Evolutionary conservation across 1,139 yeast genomes (phyloP), one percentile per base, ranked within the genome.

Genomic region (Hanseniaspora uvarum): DNA sequence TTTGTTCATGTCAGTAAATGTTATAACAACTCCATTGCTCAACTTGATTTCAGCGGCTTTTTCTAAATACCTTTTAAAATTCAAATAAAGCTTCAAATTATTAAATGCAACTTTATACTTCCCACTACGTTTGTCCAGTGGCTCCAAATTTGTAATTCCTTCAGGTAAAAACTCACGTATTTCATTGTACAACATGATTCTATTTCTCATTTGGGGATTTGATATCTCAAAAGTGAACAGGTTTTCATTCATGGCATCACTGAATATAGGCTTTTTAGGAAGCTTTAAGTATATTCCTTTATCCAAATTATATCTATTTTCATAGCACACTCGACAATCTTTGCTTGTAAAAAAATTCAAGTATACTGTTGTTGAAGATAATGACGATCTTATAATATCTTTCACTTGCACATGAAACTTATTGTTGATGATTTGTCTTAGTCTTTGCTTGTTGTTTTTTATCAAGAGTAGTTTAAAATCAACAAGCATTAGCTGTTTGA

Each of bases 91-190:
- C n/a, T 43, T 36, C 12, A 43, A 16, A 6, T 37, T 16, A 19
- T 44, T 41, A 24, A 50, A 50, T 11, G 38, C 31, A 14, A 43
- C 10, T 24, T 43, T 24, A 30, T 33, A 50, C 31, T 50, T 50
- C 4, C 39, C 41, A 26, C 43, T 31, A 5, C 36, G 36, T 33
- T 50, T 50, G 12, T 36, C 41, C 5, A 19, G 28, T 5, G 46
- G 48, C 21, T 43, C 48, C 24, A 50, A 7, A 38, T 50, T 50
- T 2, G 31, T 23, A 4, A 50, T 50, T 2, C 53, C 53, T 23
- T 50, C 53, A 1, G 53, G 53, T 7, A 50, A 18, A 26, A 40
- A 50, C n/a, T 50, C 53, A 18, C 53, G 36, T 5, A 50, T 5
- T 11, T 50, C 53, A 37, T 50, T 50, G 31, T 41, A 41, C 5